Evolutionary conservation across 352 stramenopile genomes (phyloP).

Genomic region (Phytophthora macrochlamydospora): DNA sequence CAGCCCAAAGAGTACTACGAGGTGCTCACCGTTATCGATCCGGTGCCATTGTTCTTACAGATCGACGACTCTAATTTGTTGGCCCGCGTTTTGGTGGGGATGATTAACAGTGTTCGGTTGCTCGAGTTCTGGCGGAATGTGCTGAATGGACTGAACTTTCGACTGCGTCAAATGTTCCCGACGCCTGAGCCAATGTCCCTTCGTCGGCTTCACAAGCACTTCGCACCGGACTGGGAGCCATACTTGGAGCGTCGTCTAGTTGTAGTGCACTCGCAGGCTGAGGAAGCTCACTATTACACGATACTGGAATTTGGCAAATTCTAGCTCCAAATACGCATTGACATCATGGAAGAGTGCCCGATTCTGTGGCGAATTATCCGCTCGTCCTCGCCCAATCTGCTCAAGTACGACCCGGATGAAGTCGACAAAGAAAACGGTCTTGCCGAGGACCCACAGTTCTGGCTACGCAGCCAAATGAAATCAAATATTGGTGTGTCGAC

Average conservation of each 20-base stretch:
- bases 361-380: conserved; percentile 60
- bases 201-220: conserved; percentile 48
- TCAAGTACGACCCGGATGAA: conserved; percentile 20
- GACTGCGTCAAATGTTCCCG: conserved; percentile 27
- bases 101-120: conserved; percentile 50
- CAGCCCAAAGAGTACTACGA: conserved; percentile 24
- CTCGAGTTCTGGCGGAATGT: conserved; percentile 60
- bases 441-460: conserved; percentile 32
- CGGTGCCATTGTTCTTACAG: conserved; percentile 9
- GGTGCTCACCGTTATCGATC: conserved; percentile 19
- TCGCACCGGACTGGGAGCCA: conserved; percentile 45
- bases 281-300: conserved; percentile 26
- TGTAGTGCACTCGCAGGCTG: conserved; percentile 18
- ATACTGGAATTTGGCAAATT: conserved; percentile 43
- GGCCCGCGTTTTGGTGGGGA: conserved; percentile 37
- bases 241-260: conserved; percentile 32
- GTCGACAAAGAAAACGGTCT: conserved; percentile 10
- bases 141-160: conserved; percentile 29
- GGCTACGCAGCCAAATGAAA: conserved; percentile 42
- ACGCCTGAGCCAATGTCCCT: conserved; percentile 40
- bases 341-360: conserved; percentile 34
- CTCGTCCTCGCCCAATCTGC: conserved; percentile 22
- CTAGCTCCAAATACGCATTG: conserved; percentile 51
- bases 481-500: conserved; percentile 36
- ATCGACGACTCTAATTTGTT: conserved; percentile 36